Conservation (phyloP, 2,329 filamentous ascomycete genomes). For the Neofusicoccum sp. region DNA sequence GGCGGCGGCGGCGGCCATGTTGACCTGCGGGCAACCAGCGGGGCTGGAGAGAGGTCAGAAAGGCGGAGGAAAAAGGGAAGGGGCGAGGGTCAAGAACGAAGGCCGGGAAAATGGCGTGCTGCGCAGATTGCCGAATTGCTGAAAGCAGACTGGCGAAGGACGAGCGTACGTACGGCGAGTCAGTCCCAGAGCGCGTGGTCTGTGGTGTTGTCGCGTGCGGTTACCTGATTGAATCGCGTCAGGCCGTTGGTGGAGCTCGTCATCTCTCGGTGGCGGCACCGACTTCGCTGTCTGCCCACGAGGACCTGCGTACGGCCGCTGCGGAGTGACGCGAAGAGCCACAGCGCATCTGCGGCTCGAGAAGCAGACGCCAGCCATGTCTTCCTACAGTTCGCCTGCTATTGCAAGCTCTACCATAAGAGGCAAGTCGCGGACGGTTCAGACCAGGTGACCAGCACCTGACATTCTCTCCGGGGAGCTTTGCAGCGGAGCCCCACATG, state of each 20-base stretch:
- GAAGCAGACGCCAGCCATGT: too few species aligned
- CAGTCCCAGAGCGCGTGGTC: neutral
- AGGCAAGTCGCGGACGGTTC: too few species aligned
- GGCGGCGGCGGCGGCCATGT: neutral
- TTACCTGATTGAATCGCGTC: neutral
- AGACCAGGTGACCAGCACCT: too few species aligned
- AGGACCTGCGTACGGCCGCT: too few species aligned
- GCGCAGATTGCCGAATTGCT: conserved; percentile 1
- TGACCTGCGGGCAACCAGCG: neutral
- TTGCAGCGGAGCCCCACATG: neutral
- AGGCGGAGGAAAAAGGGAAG: neutral
- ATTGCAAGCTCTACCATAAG: too few species aligned
- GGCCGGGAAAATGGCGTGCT: conserved; percentile 7
- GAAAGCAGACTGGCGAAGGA: neutral
- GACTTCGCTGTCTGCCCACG: neutral
- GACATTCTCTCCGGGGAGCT: neutral
- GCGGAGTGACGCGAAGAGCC: too few species aligned
- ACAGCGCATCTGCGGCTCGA: too few species aligned
- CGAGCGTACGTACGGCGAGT: conserved; percentile 2
- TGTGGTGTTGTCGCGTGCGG: neutral
- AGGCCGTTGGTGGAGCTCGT: conserved; percentile 1
- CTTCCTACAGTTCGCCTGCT: too few species aligned
- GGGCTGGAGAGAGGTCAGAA: neutral
- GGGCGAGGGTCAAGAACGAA: neutral
- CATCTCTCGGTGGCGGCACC: neutral